A percentile compares a stretch with the other conserved stretches of the same genome.
phyloP scores from a whole-genome alignment of 352 stramenopile genomes.

The Phytophthora macrochlamydospora region DNA sequence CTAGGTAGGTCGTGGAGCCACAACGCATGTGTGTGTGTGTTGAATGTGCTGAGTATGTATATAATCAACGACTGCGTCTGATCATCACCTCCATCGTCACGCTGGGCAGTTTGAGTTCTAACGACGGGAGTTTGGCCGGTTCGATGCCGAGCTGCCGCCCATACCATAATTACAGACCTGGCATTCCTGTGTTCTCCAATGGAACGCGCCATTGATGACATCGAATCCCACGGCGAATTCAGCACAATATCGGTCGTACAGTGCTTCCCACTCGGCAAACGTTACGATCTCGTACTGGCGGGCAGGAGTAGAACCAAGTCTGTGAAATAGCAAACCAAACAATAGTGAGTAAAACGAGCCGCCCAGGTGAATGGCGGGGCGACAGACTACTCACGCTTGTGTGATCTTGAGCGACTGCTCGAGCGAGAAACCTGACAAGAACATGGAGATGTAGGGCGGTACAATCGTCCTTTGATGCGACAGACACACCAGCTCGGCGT shows the following conservation, averaged over 20 bases:
- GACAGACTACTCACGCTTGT: conserved; percentile 55
- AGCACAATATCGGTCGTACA: conserved; percentile 79
- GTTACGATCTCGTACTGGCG: conserved; percentile 90
- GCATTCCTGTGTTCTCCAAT: conserved; percentile 84
- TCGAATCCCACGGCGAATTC: conserved; percentile 87
- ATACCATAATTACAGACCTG: conserved; percentile 84
- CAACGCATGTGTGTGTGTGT: too few relatives aligned
- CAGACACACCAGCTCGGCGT: conserved; percentile 80
- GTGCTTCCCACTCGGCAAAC: conserved; percentile 75
- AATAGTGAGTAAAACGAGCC: not conserved
- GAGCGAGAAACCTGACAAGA: conserved; percentile 82
- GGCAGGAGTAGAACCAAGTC: conserved; percentile 51
- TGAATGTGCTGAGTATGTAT: not conserved
- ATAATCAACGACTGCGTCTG: not conserved
- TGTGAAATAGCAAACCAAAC: conserved; percentile 20
- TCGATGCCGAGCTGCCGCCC: conserved; percentile 33
- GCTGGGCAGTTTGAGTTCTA: conserved; percentile 11
- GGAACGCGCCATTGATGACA: conserved; percentile 76
- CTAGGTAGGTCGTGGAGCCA: too few relatives aligned
- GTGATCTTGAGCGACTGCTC: conserved; percentile 78
- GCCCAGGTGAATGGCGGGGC: not conserved
- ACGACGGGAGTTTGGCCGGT: conserved; percentile 54
- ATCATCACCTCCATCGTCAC: too few relatives aligned
- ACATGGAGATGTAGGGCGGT: conserved; percentile 86
- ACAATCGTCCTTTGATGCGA: conserved; percentile 82